Conservation (phyloP, 371 early-diverging fungal species). For the Mortierella polycephala region DNA sequence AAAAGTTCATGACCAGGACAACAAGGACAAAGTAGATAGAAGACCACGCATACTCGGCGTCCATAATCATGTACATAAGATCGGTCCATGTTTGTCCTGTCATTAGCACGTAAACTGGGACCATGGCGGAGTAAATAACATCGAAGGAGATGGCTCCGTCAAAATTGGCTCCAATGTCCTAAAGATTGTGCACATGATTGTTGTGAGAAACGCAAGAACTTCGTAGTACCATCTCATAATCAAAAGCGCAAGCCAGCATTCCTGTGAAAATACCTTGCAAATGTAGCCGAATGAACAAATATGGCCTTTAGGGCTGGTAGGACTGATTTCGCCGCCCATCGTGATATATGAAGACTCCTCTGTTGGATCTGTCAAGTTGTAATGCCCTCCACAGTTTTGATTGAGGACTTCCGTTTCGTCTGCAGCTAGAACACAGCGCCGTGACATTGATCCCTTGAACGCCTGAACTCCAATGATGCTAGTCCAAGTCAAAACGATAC, state of each 20-base stretch:
- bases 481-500: conserved; percentile 2
- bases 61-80: conserved; percentile 77
- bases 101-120: conserved; percentile 64
- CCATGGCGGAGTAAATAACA: conserved; percentile 67
- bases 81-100: conserved; percentile 75
- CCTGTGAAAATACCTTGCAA: conserved; percentile 57
- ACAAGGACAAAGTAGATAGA: conserved; percentile 70
- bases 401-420: conserved; percentile 10
- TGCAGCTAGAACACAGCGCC: conserved; percentile 60
- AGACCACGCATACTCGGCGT: conserved; percentile 68
- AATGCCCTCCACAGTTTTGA: conserved; percentile 43
- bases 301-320: conserved; percentile 65
- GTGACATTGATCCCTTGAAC: conserved; percentile 71
- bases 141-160: conserved; percentile 63
- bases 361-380: conserved; percentile 6
- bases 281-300: conserved; percentile 64
- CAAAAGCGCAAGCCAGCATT: too few species aligned
- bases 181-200: neutral
- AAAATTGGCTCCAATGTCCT: conserved; percentile 56
- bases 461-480: conserved; percentile 74
- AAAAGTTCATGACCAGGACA: conserved; percentile 75
- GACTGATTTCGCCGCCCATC: neutral
- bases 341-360: conserved; percentile 16
- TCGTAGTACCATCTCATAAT: too few species aligned
- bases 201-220: too few species aligned